A percentile compares a stretch with the other conserved stretches of the same genome.
Conservation (phyloP, 306 rosid species). For the Lotus japonicus region DNA sequence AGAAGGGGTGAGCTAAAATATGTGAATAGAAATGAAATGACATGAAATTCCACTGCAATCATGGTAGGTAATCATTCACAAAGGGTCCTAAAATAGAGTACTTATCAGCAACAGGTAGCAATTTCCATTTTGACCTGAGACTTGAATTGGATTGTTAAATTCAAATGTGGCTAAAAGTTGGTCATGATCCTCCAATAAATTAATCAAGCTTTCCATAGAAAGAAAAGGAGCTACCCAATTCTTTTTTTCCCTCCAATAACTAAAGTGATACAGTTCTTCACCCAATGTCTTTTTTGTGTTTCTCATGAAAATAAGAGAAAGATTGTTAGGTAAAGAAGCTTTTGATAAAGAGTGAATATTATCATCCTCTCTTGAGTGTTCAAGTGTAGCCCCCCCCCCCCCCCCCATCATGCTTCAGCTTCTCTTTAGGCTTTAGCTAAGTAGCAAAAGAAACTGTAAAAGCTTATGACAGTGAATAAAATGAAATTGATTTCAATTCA, state of each 20-base stretch:
- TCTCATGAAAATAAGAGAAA: conserved; percentile 95
- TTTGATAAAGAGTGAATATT: conserved; percentile 61
- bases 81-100: conserved; percentile 19
- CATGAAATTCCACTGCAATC: conserved; percentile 5
- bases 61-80: conserved; percentile 18
- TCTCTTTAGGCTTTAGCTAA: conserved; percentile 18
- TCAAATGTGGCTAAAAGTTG: conserved; percentile 34
- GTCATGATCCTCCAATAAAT: conserved; percentile 34
- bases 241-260: conserved; percentile 39
- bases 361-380: conserved; percentile 34
- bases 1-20: background rate
- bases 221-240: conserved; percentile 43
- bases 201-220: conserved; percentile 40
- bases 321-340: conserved; percentile 67
- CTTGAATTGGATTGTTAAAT: conserved; percentile 19
- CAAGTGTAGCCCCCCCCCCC: too few relatives aligned
- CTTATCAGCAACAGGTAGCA: background rate
- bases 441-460: conserved; percentile 1
- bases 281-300: conserved; percentile 61
- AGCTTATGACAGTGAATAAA: conserved; percentile 11
- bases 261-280: conserved; percentile 74
- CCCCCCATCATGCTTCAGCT: conserved; percentile 11
- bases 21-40: conserved; percentile 2
- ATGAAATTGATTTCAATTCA: background rate
- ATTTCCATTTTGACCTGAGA: conserved; percentile 19